Evolutionary conservation across 768 basidiomycete genomes (phyloP).

Genomic region (Lepiota venenata): DNA sequence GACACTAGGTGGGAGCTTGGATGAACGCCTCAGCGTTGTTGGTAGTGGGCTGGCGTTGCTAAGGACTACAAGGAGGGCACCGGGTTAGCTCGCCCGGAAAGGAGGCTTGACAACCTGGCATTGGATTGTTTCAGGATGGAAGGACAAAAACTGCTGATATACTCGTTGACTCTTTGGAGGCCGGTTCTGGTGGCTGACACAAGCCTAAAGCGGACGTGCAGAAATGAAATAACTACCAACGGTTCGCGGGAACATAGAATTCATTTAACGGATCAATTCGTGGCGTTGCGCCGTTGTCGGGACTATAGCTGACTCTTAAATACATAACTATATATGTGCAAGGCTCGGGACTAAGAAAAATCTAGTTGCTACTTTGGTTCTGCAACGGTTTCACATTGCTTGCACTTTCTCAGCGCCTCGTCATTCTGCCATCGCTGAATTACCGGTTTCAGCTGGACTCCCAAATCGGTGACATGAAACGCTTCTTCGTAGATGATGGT

Average conservation of each 20-base stretch:
- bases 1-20: no score
- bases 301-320: no score
- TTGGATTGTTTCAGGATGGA: constrained; percentile 48
- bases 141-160: constrained; percentile 27
- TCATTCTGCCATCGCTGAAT: constrained; percentile 81
- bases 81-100: constrained; percentile 57
- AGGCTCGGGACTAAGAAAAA: not conserved
- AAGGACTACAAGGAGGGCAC: constrained; percentile 69
- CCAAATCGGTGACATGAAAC: constrained; percentile 88
- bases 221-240: not conserved
- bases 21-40: constrained; percentile 89
- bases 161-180: not conserved
- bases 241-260: not conserved
- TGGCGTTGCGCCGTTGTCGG: no score
- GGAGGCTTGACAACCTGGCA: constrained; percentile 60
- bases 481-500: constrained; percentile 56
- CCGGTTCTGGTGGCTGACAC: not conserved
- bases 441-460: constrained; percentile 89
- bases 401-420: constrained; percentile 64
- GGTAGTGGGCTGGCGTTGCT: constrained; percentile 78
- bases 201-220: not conserved
- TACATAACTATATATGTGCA: not conserved
- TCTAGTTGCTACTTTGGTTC: constrained; percentile 27
- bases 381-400: constrained; percentile 55
- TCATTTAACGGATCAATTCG: constrained; percentile 4